phyloP scores from a whole-genome alignment of 2,329 filamentous ascomycete genomes.

The Thielaviopsis euricoi region DNA sequence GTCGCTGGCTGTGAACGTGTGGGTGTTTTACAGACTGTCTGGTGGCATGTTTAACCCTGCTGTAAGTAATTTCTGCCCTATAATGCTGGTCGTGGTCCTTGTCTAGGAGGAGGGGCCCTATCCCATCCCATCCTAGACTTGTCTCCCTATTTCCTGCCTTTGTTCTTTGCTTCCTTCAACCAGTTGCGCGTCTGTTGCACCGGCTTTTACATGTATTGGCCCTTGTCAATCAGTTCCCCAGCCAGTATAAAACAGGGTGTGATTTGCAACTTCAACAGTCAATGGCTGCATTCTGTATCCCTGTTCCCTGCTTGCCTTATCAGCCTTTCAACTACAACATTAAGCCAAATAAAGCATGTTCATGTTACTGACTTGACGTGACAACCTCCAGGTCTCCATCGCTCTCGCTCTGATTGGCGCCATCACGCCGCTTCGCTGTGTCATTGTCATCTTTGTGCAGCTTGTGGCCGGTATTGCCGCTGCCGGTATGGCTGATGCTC shows the following conservation, averaged over 20 bases:
- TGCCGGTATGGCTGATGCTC: conserved; percentile 36
- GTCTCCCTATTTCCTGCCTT: neutral
- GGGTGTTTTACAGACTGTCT: conserved; percentile 39
- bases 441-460: conserved; percentile 38
- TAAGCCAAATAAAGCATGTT: neutral
- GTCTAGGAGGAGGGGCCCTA: too few species aligned
- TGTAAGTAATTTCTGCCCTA: conserved; percentile 19
- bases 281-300: neutral
- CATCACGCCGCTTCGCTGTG: conserved; percentile 33
- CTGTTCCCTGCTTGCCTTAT: neutral
- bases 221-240: neutral
- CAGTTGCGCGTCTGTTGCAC: conserved; percentile 1
- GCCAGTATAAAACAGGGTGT: neutral
- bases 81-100: neutral
- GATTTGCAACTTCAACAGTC: neutral
- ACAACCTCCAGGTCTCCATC: conserved; percentile 30
- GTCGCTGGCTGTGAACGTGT: conserved; percentile 35
- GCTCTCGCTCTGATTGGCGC: conserved; percentile 42
- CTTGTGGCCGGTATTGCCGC: conserved; percentile 42
- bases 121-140: too few species aligned
- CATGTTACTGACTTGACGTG: neutral
- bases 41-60: conserved; percentile 36
- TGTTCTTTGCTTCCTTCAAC: conserved; percentile 2
- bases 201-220: neutral
- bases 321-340: neutral